phyloP scores from a whole-genome alignment of 1,284 basidiomycete genomes.

The Ceratobasidium sp. region DNA sequence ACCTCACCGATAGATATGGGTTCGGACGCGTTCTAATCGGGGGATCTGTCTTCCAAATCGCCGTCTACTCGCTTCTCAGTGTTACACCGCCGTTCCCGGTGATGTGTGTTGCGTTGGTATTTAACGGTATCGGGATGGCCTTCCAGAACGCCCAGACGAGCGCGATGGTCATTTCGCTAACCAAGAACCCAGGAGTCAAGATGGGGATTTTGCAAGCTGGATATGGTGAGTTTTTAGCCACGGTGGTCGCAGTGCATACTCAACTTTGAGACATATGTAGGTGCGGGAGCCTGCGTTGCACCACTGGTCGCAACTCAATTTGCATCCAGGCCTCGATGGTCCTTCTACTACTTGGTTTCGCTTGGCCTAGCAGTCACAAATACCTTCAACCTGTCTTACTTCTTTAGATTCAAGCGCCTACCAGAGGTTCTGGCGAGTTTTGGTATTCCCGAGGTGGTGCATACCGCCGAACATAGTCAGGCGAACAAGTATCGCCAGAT shows the following conservation, averaged over 20 bases:
- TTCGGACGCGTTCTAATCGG: slow-evolving; percentile 35
- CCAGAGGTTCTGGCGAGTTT: slow-evolving; percentile 31
- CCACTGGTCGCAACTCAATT: slow-evolving; percentile 45
- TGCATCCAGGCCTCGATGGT: slow-evolving; percentile 43
- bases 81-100: slow-evolving; percentile 43
- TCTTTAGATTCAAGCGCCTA: slow-evolving; percentile 53
- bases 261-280: not conserved
- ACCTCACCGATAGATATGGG: slow-evolving; percentile 41
- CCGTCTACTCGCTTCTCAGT: slow-evolving; percentile 36
- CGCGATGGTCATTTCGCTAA: slow-evolving; percentile 39
- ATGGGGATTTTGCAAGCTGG: slow-evolving; percentile 44
- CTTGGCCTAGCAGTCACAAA: slow-evolving; percentile 46
- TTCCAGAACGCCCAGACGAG: slow-evolving; percentile 43
- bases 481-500: slow-evolving; percentile 44
- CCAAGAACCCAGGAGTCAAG: slow-evolving; percentile 40
- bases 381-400: slow-evolving; percentile 48
- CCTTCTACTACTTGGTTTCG: slow-evolving; percentile 46
- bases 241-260: not conserved
- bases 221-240: slow-evolving; percentile 31
- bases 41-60: slow-evolving; percentile 42
- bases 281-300: slow-evolving; percentile 42
- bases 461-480: slow-evolving; percentile 20
- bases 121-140: slow-evolving; percentile 41
- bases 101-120: slow-evolving; percentile 31
- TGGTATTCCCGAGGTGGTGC: slow-evolving; percentile 38